A percentile compares a stretch with the other conserved stretches of the same genome.
Evolutionary conservation across 768 basidiomycete species (phyloP).

Genomic region (Baorangia bicolor): DNA sequence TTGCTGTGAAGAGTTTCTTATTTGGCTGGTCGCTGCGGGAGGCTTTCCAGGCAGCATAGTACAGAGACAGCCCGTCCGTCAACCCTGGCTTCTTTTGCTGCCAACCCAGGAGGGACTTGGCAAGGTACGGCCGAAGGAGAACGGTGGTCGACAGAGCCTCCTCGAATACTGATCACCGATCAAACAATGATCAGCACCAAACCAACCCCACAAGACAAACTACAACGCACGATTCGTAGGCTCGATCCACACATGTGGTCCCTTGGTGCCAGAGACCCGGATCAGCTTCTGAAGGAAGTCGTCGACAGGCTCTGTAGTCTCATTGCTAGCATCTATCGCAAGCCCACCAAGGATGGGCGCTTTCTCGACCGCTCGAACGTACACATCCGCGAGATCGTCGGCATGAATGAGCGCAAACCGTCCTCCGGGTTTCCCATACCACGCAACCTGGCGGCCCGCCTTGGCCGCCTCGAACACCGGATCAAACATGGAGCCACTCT

Average conservation of each 20-base stretch:
- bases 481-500: constrained; percentile 21
- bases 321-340: constrained; percentile 33
- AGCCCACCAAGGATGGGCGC: constrained; percentile 30
- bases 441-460: constrained; percentile 16
- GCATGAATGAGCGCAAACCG: constrained; percentile 31
- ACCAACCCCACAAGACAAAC: neutral
- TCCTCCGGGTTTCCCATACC: constrained; percentile 27
- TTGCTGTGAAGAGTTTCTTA: constrained; percentile 3
- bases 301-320: constrained; percentile 26
- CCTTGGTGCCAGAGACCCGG: constrained; percentile 29
- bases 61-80: constrained; percentile 33
- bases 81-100: constrained; percentile 31
- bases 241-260: constrained; percentile 16
- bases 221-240: constrained; percentile 25
- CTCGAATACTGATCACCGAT: constrained; percentile 18
- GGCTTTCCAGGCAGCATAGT: constrained; percentile 28
- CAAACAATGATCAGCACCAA: neutral
- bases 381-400: constrained; percentile 37
- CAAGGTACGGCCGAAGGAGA: constrained; percentile 24
- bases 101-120: constrained; percentile 35
- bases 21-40: constrained; percentile 6
- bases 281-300: constrained; percentile 29
- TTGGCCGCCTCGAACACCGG: constrained; percentile 26
- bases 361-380: constrained; percentile 33
- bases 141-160: constrained; percentile 21